Base-by-base conservation (phyloP, 2,329 filamentous ascomycete species). In the Nothophaeocryptopus gaeumannii region DNA sequence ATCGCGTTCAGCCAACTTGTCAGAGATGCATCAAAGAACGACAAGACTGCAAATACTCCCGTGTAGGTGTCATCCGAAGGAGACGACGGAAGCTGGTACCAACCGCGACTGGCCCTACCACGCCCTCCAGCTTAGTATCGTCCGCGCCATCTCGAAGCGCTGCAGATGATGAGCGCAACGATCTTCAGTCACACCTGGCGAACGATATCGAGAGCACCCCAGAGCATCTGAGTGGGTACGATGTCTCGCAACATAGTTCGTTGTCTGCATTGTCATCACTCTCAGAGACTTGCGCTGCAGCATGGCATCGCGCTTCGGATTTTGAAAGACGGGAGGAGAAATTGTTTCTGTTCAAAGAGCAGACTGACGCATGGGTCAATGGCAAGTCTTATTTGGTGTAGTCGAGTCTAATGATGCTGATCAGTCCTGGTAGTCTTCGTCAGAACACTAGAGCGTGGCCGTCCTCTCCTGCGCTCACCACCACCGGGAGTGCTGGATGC, bases 401-500 rank as follows among this genome's bases (percentile, higher is more conserved):
- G 20, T 7, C 20, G 20, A 26, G 20, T 4, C 20, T 26, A 26
- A 4, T 3, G 20, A 26, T 7, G 20, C 20, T 26, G 20, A 26
- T 26, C 7, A 26, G 20, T 26, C 3, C 7, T 26, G 4, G 4
- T 4, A 26, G 20, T 26, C 20, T 26, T 26, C 20, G 20, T 26
- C 20, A 26, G 7, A 3, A 26, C 20, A 7, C 20, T 26, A 3
- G 20, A 26, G 20, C 20, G 20, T 26, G 20, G 20, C 7, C 20
- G 20, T 26, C 20, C 20, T 26, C 20, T 26, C 20, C 3, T 26
- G 20, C 20, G 20, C 4, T 26, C 20, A 26, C 20, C 20, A 11
- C 53, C 53, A 31, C 10, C 39, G 8, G 50, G 54, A 0, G 43
- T 55, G 3, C 5, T 60, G 8, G 42, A 55, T 7, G 31, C 45